Base-by-base conservation (phyloP, 2,329 filamentous ascomycete genomes). In the Cladosporium sp. region DNA sequence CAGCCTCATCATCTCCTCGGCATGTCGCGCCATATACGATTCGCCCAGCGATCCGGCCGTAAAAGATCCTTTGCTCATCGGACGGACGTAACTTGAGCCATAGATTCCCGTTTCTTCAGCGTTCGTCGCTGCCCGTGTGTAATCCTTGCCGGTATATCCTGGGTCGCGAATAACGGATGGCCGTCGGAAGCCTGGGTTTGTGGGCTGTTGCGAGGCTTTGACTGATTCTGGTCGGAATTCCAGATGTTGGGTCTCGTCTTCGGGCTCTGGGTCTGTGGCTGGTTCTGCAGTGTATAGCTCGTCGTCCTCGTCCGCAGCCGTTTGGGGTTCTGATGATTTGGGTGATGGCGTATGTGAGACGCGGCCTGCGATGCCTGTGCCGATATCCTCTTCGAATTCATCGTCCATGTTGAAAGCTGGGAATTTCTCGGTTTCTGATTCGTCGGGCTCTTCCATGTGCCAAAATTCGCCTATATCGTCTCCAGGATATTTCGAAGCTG, bases 1-100 rank as follows among this genome's bases (percentile, higher is more conserved):
- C 42, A 49, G 28, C 42, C 54, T 47, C 42, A 47, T 39, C 54
- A 56, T 56, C 20, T 59, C 56, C 49, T 70, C 68, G n/a, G 71
- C 71, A 34, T 70, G 69, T 20, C 64, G 59, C 9, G 66, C 67
- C 72, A 74, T 74, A 50, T 66, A 74, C 5, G 61, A 66, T 65
- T 73, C 72, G 9, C 72, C 72, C 20, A 73, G 50, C 40, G 63
- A 66, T n/a, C 72, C 69, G 20, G 57, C 64, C 19, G 63, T 66
- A 47, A 70, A 70, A 3, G 62, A 64, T 3, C 56, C 56, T 39
- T 52, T 64, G 19, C 28, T 64, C n/a, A 61, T 45, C 22, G 64
- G 61, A 22, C 63, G 37, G 11, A 40, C 61, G 52, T 64, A 63
- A 25, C 60, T 63, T 28, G 62, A 65, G 1, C 68, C 68, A 25